phyloP scores from a whole-genome alignment of 2,329 filamentous ascomycete species.

The Paraphaeosphaeria minitans region DNA sequence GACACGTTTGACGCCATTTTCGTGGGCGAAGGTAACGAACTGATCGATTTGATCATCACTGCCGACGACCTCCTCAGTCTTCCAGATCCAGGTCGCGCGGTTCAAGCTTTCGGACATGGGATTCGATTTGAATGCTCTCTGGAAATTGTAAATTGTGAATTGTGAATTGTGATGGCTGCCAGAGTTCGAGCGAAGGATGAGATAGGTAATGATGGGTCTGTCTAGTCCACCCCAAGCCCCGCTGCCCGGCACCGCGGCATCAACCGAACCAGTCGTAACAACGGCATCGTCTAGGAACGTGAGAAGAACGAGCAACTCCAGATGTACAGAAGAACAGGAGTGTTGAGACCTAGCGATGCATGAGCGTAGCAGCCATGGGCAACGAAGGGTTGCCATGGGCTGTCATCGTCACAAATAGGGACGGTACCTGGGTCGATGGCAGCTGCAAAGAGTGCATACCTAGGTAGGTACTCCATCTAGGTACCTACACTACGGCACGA shows the following conservation, averaged over 20 bases:
- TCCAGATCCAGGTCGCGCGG: slow-evolving; percentile 7
- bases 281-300: background rate
- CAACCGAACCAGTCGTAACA: background rate
- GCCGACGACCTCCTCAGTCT: slow-evolving; percentile 2
- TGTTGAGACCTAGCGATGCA: background rate
- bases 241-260: background rate
- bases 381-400: background rate
- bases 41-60: background rate
- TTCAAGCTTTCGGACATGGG: background rate
- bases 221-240: background rate
- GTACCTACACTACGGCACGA: background rate
- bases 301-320: background rate
- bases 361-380: background rate
- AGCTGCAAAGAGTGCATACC: background rate
- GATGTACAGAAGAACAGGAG: background rate
- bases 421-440: background rate
- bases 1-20: slow-evolving; percentile 3
- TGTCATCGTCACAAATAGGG: background rate
- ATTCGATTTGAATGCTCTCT: background rate
- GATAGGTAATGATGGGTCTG: background rate
- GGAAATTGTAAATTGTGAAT: background rate
- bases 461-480: too few species aligned
- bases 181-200: background rate
- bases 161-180: background rate
- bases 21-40: background rate